Evolutionary conservation across 208 protist species (phyloP), one percentile per base, ranked within the genome.

Genomic region (Herpetomonas samuelpessoai): DNA sequence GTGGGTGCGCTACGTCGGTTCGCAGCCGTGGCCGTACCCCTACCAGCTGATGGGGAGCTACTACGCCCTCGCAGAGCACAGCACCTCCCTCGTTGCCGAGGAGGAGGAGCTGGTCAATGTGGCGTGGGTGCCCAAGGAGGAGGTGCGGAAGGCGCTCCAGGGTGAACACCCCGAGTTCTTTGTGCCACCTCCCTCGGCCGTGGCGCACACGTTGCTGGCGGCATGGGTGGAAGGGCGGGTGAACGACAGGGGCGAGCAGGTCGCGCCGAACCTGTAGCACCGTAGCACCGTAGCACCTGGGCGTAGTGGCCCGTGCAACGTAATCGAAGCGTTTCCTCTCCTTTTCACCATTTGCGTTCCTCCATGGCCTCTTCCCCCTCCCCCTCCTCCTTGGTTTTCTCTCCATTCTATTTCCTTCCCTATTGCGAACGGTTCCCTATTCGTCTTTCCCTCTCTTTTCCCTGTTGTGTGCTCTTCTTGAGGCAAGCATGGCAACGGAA

Each of bases 31-130:
- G 48, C 77, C 77, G 21, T 80, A 65, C 49, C 74, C 76, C 0
- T 65, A 69, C 30, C 31, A 71, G 63, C 44, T 88, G 27, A 88
- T 88, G 81, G 22, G 69, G 26, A 62, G 63, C 64, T 88, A 81
- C 68, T 85, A 88, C 62, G 81, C 74, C 24, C 57, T 83, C 24
- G 77, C 74, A 0, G 56, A 62, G 0, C 25, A 56, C 12, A 58
- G 44, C 6, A 53, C 68, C 0, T 44, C 1, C 0, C 53, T 88
- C 0, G 46, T 60, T 1, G 55, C 69, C 19, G 62, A 88, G 61
- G 63, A 60, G 16, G 51, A 38, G 1, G 81, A 85, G 55, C 57
- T 88, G 18, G 51, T 66, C 29, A 64, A 67, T 41, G 78, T 88
- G 54, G 38, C 35, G 51, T 88, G 81, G 75, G 59, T 80, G 26